Base-by-base conservation (phyloP, 2,329 filamentous ascomycete species). In the Venturia pyrina region DNA sequence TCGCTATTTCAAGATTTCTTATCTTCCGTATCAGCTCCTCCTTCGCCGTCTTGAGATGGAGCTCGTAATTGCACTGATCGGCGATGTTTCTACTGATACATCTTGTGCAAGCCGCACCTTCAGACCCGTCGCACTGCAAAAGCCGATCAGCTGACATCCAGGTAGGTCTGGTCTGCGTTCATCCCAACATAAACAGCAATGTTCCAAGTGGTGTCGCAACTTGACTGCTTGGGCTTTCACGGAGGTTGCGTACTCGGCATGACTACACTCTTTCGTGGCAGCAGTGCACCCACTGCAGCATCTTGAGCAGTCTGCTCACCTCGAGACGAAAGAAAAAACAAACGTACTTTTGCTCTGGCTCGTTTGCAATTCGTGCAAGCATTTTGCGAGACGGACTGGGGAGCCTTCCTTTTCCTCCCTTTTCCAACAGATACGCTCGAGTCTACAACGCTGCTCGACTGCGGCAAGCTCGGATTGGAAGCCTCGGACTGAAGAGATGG, bases 11-110 rank as follows among this genome's bases (percentile, higher is more conserved):
- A 13, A 72, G 67, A 34, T 60, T 68, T 65, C 69, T 69, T 62
- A 73, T 72, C 53, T 70, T 68, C 13, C 68, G 67, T 24, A 73
- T 68, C 62, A 73, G 69, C 41, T 72, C 70, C 59, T 72, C 71
- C 66, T 73, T 73, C 32, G 68, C 70, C 5, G 69, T 71, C 67
- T 73, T 73, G 66, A 71, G 69, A 61, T 73, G 72, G 65, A 72
- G 69, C 66, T 72, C 70, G 64, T 73, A 73, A 53, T 68, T 64
- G 66, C 72, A 73, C n/a, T 66, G 66, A 57, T 70, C 69, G 13
- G 62, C 63, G 62, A n/a, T 53, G 10, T 48, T 44, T 64, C 62
- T 64, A 21, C 37, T 56, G 43, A 56, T 50, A 66, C 72, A 73
- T 61, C 72, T 66, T 28, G 60, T 67, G 65, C 72, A 73, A 15